Conservation (phyloP, 139 green algal genomes). For the Micractinium sp. region DNA sequence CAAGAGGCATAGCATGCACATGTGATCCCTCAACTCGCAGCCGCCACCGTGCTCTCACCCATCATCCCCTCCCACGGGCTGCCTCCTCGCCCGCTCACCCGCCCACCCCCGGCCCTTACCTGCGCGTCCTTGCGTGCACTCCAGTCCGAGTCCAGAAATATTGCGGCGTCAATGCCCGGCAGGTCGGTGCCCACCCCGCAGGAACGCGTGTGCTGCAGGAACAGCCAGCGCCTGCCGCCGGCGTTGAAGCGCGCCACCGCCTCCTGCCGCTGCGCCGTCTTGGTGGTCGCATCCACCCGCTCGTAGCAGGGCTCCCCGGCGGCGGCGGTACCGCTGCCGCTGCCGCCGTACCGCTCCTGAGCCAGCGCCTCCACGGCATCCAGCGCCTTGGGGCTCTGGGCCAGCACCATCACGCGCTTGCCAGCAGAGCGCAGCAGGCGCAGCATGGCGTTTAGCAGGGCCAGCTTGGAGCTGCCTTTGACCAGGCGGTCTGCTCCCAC, state of each 20-base stretch:
- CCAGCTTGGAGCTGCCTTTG: conserved; percentile 67
- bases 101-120: background rate
- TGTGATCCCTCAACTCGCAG: background rate
- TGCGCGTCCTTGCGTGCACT: conserved; percentile 72
- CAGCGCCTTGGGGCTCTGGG: conserved; percentile 59
- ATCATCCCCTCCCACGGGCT: too few species aligned
- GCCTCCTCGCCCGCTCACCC: too few species aligned
- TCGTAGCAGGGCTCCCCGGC: conserved; percentile 19
- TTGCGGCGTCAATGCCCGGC: conserved; percentile 49
- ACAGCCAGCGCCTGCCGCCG: conserved; percentile 46
- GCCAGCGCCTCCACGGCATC: conserved; percentile 61
- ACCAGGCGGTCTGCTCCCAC: conserved; percentile 19
- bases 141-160: conserved; percentile 84
- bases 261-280: conserved; percentile 49
- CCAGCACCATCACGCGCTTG: conserved; percentile 66
- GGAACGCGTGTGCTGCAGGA: conserved; percentile 64
- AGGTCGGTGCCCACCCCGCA: conserved; percentile 82
- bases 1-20: background rate
- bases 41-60: too few species aligned
- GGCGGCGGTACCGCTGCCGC: background rate
- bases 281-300: conserved; percentile 60
- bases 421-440: conserved; percentile 39
- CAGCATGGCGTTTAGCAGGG: conserved; percentile 71
- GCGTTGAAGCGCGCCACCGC: conserved; percentile 66
- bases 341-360: conserved; percentile 41